phyloP scores from a whole-genome alignment of 2,329 filamentous ascomycete species.

The Drechslerella coelobrocha region DNA sequence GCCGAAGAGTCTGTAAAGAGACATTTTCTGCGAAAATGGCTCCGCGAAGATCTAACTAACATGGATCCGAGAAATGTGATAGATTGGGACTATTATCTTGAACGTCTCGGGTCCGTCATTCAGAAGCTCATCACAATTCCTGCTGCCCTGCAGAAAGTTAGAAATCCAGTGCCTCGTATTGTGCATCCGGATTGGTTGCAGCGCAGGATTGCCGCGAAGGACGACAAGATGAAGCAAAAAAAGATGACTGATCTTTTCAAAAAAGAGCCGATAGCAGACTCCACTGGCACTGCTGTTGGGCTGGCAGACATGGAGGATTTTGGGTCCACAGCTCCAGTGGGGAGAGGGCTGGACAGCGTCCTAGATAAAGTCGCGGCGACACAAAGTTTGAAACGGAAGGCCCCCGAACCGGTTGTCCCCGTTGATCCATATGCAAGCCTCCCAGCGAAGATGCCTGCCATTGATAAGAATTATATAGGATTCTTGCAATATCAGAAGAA shows the following conservation, averaged over 20 bases:
- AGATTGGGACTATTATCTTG: constrained; percentile 97
- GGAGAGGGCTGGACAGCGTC: constrained; percentile 66
- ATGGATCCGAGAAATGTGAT: constrained; percentile 89
- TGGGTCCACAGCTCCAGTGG: constrained; percentile 71
- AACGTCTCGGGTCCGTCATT: constrained; percentile 93
- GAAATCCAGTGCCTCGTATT: constrained; percentile 92
- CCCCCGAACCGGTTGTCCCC: constrained; percentile 71
- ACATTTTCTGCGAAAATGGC: constrained; percentile 90
- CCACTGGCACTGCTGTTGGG: constrained; percentile 26
- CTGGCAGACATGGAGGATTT: constrained; percentile 73
- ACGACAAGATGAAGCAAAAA: constrained; percentile 97
- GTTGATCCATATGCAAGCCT: constrained; percentile 81
- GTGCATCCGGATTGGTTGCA: constrained; percentile 97
- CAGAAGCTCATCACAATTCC: constrained; percentile 99
- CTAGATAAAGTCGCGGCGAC: constrained; percentile 63
- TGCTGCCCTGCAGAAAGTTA: constrained; percentile 90
- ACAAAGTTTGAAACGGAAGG: constrained; percentile 75
- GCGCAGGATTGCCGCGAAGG: constrained; percentile 88
- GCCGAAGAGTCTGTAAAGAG: constrained; percentile 87
- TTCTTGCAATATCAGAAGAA: constrained; percentile 95
- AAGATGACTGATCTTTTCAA: constrained; percentile 94
- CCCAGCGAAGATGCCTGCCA: constrained; percentile 81
- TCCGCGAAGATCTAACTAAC: constrained; percentile 88
- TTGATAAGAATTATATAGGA: constrained; percentile 82
- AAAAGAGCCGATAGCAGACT: constrained; percentile 38